Percentiles rank a stretch among this genome's conserved stretches.
Evolutionary conservation across 305 asterid genomes (phyloP).

Genomic region (Fraxinus baroniana): DNA sequence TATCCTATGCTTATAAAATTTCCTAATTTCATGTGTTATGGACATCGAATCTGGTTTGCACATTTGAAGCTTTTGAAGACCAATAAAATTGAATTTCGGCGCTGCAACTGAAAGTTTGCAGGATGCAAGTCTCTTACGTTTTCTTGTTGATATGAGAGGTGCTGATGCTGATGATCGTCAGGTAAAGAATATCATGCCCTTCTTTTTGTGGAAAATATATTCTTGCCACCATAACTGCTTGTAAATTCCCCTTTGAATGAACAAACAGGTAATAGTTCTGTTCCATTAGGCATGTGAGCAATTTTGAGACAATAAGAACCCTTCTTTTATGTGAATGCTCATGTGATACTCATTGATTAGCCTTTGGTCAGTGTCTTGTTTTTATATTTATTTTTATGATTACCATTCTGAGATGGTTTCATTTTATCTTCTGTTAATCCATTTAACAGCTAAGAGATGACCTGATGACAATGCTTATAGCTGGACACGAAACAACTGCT

Average conservation of each 20-base stretch:
- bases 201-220: neutral
- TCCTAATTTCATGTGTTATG: constrained; percentile 17
- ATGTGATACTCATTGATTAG: neutral
- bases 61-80: constrained; percentile 16
- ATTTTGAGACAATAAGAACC: neutral
- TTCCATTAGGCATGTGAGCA: neutral
- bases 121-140: constrained; percentile 98
- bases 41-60: constrained; percentile 12
- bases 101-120: constrained; percentile 61
- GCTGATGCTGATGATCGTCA: constrained; percentile 95
- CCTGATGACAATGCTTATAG: constrained; percentile 96
- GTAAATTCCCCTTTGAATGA: neutral
- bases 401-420: neutral
- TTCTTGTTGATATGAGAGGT: constrained; percentile 97
- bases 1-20: constrained; percentile 19
- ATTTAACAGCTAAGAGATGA: constrained; percentile 85
- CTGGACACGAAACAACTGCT: constrained; percentile 98
- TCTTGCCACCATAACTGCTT: neutral
- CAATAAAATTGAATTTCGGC: constrained; percentile 35
- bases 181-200: constrained; percentile 45
- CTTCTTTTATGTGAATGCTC: neutral
- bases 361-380: neutral
- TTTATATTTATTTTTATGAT: constrained; percentile 10
- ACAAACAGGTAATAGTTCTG: neutral
- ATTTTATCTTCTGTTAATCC: constrained; percentile 16